phyloP scores from a whole-genome alignment of 306 rosid species.

The Pterocarpus santalinus region DNA sequence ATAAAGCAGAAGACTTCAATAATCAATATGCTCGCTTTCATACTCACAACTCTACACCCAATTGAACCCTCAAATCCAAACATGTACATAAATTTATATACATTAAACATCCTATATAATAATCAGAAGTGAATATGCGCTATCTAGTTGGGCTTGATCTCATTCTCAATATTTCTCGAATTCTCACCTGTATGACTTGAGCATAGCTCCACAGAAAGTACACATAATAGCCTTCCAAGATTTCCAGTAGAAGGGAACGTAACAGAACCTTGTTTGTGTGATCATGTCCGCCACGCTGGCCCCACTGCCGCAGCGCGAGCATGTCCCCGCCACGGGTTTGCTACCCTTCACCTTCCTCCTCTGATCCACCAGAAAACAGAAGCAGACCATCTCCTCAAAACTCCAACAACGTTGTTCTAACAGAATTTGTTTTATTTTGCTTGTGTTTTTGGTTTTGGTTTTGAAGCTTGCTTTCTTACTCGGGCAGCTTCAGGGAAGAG shows the following conservation, averaged over 20 bases:
- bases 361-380: constrained; percentile 80
- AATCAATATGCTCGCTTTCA: too few species aligned
- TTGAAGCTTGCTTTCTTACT: not conserved
- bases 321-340: constrained; percentile 83
- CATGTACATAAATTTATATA: too few species aligned
- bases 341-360: constrained; percentile 64
- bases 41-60: too few species aligned
- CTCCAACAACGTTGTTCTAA: not conserved
- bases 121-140: not conserved
- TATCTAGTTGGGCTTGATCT: not conserved
- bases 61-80: too few species aligned
- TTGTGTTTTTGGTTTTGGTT: too few species aligned
- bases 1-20: too few species aligned
- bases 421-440: too few species aligned
- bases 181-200: constrained; percentile 68
- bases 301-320: constrained; percentile 79
- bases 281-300: constrained; percentile 83
- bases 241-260: constrained; percentile 68
- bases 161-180: not conserved
- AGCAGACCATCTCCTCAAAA: constrained; percentile 64
- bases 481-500: not conserved
- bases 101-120: not conserved
- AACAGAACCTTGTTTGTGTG: constrained; percentile 73
- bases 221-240: constrained; percentile 80
- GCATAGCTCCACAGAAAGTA: constrained; percentile 84